Evolutionary conservation across 148 eudicot genomes (phyloP).

Genomic region (Fagopyrum esculentum): DNA sequence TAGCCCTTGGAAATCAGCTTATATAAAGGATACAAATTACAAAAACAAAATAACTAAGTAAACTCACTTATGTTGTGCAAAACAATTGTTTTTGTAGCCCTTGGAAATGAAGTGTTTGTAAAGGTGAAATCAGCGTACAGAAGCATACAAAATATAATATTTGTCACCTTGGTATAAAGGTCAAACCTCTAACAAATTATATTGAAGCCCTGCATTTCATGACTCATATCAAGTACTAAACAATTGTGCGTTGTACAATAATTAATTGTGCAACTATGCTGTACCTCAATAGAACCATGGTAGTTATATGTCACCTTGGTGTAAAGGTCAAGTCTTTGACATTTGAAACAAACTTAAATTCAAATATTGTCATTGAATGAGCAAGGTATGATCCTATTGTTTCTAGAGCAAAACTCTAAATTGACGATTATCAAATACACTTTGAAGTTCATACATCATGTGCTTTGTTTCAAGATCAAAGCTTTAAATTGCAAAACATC

Average conservation of each 20-base stretch:
- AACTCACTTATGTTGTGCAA: conserved; percentile 40
- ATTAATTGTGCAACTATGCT: no score
- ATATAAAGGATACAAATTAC: background rate
- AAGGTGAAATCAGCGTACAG: no score
- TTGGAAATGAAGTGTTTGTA: background rate
- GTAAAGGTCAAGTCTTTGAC: no score
- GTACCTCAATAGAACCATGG: no score
- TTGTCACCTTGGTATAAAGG: no score
- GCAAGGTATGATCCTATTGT: conserved; percentile 64
- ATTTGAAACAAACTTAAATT: no score
- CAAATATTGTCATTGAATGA: background rate
- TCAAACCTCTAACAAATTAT: no score
- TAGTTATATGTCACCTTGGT: no score
- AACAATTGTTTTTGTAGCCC: background rate
- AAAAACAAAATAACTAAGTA: conserved; percentile 45
- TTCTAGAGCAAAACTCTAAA: conserved; percentile 20
- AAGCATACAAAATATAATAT: no score
- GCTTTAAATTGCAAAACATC: background rate
- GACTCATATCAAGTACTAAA: no score
- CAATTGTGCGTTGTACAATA: no score
- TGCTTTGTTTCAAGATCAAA: background rate
- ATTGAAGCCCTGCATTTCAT: no score
- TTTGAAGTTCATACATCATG: background rate
- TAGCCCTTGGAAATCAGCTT: background rate
- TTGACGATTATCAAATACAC: background rate